These are phyloP conservation scores for Phytophthora aleatoria DNA, from an alignment of 352 stramenopile species.

Conservation along the genomic window DNA sequence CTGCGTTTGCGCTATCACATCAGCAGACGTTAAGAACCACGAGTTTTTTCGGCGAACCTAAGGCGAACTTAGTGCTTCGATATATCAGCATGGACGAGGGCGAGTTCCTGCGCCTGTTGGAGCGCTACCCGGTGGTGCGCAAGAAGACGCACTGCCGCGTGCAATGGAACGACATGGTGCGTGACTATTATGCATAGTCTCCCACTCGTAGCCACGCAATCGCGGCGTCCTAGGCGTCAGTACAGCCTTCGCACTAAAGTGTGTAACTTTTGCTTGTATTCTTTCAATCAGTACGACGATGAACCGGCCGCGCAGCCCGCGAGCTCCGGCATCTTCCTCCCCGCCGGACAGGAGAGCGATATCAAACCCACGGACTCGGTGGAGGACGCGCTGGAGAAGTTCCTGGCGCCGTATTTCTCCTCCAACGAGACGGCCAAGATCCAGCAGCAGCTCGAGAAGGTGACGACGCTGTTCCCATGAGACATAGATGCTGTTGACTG, in stretches of 20 bases:
- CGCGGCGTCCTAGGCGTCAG: not conserved
- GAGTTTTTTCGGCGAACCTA: slow-evolving; percentile 1
- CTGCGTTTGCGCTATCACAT: slow-evolving; percentile 9
- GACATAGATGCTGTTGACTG: not conserved
- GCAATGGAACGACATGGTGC: slow-evolving; percentile 79
- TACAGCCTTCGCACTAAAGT: not conserved
- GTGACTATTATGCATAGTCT: slow-evolving; percentile 1
- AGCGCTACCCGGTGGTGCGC: slow-evolving; percentile 78
- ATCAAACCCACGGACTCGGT: slow-evolving; percentile 51
- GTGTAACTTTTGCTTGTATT: slow-evolving; percentile 1
- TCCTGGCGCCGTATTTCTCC: slow-evolving; percentile 67
- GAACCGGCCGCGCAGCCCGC: slow-evolving; percentile 13
- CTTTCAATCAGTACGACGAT: slow-evolving; percentile 27
- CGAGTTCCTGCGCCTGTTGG: slow-evolving; percentile 72
- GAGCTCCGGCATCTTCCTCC: slow-evolving; percentile 34
- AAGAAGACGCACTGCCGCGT: slow-evolving; percentile 80
- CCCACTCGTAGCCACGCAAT: not conserved
- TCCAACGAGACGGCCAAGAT: slow-evolving; percentile 62
- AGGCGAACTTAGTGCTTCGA: not conserved
- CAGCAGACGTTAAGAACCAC: not conserved
- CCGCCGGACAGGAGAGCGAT: slow-evolving; percentile 24
- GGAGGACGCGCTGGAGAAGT: slow-evolving; percentile 60
- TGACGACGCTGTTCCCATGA: slow-evolving; percentile 15
- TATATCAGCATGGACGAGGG: slow-evolving; percentile 58
- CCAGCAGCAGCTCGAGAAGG: slow-evolving; percentile 67